Evolutionary conservation across 345 rosid genomes (phyloP).

Genomic region (Carallia pectinifolia): DNA sequence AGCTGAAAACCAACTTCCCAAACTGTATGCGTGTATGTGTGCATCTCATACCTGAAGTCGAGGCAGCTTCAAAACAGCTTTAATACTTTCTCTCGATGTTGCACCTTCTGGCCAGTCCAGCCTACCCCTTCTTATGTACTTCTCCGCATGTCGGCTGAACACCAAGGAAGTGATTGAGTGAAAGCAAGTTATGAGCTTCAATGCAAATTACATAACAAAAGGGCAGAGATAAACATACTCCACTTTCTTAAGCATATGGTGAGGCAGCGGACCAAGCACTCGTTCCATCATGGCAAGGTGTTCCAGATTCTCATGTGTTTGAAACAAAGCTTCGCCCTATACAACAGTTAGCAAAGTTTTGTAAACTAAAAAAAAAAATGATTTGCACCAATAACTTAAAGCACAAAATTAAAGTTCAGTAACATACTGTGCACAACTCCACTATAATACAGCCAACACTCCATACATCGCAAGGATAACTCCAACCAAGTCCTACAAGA

Average conservation of each 20-base stretch:
- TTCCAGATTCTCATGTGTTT: constrained; percentile 87
- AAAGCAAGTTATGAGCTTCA: background rate
- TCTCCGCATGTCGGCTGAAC: constrained; percentile 69
- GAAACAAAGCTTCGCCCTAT: constrained; percentile 92
- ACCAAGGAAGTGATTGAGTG: background rate
- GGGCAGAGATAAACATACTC: constrained; percentile 47
- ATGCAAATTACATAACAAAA: background rate
- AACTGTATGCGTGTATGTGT: background rate
- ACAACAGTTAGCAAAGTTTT: background rate
- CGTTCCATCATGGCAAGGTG: constrained; percentile 96
- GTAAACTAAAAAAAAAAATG: background rate
- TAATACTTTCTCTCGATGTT: constrained; percentile 72
- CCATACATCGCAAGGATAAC: constrained; percentile 91
- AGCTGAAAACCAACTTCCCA: background rate
- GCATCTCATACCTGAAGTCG: constrained; percentile 62
- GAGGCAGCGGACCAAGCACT: constrained; percentile 73
- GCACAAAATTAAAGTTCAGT: background rate
- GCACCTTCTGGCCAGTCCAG: constrained; percentile 94
- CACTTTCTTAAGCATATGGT: constrained; percentile 63
- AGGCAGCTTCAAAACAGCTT: constrained; percentile 66
- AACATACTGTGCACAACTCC: constrained; percentile 81
- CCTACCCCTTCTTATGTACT: constrained; percentile 76
- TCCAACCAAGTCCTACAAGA: constrained; percentile 76
- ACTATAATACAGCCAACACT: constrained; percentile 82
- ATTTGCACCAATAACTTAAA: background rate